phyloP scores from a whole-genome alignment of 441 rosid genomes.

The Bocquillonia castaneifolia region DNA sequence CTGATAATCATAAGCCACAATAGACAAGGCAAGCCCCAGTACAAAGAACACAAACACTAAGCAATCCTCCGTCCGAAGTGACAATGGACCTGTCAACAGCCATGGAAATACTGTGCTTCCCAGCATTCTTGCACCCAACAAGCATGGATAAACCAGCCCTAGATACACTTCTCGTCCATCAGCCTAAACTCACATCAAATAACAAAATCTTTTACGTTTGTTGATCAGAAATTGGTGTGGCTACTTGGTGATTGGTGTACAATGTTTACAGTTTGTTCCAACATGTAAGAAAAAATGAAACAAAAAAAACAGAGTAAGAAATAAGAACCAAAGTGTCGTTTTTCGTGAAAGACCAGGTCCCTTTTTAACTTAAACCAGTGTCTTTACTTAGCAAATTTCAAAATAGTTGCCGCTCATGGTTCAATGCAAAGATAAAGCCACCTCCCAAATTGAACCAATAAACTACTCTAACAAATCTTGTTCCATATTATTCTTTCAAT shows the following conservation, averaged over 20 bases:
- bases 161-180: conserved; percentile 87
- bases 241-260: not conserved
- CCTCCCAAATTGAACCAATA: not conserved
- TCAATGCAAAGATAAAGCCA: not conserved
- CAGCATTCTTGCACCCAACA: conserved; percentile 88
- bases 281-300: not conserved
- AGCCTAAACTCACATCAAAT: conserved; percentile 48
- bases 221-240: conserved; percentile 2
- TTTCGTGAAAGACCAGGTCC: not conserved
- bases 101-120: conserved; percentile 88
- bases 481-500: not conserved
- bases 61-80: conserved; percentile 77
- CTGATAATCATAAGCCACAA: conserved; percentile 93
- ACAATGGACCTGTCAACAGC: conserved; percentile 59
- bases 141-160: conserved; percentile 76
- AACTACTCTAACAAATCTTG: not conserved
- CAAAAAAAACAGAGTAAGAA: not conserved
- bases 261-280: not conserved
- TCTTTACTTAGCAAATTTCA: not conserved
- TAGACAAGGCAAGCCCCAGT: conserved; percentile 60
- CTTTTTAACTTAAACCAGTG: not conserved
- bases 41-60: conserved; percentile 50
- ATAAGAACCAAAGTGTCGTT: not conserved
- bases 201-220: conserved; percentile 7
- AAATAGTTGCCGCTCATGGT: not conserved